A percentile compares a stretch with the other conserved stretches of the same genome.
Evolutionary conservation across 805 yeast species (phyloP).

Genomic region (Lipomyces kockii): DNA sequence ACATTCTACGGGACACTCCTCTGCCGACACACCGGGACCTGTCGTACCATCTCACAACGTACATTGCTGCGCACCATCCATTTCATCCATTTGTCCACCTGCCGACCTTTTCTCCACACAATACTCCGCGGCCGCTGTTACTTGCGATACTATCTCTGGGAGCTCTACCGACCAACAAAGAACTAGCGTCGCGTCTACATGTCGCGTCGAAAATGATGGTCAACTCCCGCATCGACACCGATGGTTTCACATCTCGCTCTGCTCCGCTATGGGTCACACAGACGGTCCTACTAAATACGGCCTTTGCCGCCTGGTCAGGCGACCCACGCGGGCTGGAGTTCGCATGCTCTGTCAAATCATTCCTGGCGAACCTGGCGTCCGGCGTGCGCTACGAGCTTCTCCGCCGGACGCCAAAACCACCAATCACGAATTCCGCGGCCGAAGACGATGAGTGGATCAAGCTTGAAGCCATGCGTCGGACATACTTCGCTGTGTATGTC

Average conservation of each 20-base stretch:
- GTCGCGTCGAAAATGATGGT: slow-evolving; percentile 41
- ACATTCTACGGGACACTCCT: slow-evolving; percentile 26
- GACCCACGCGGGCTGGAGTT: slow-evolving; percentile 43
- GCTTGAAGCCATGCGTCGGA: slow-evolving; percentile 42
- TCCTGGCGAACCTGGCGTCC: slow-evolving; percentile 37
- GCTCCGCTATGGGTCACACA: slow-evolving; percentile 44
- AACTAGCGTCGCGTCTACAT: slow-evolving; percentile 41
- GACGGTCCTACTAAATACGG: slow-evolving; percentile 40
- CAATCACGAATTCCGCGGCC: slow-evolving; percentile 18
- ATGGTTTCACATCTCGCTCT: slow-evolving; percentile 38
- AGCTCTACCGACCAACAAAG: slow-evolving; percentile 41
- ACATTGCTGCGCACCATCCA: slow-evolving; percentile 45
- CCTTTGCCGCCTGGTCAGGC: slow-evolving; percentile 44
- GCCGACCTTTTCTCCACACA: slow-evolving; percentile 43
- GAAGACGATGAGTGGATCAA: slow-evolving; percentile 42
- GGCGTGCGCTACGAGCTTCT: slow-evolving; percentile 25
- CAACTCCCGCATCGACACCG: slow-evolving; percentile 40
- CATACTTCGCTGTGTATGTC: slow-evolving; percentile 43
- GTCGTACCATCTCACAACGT: slow-evolving; percentile 43
- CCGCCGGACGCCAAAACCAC: slow-evolving; percentile 20
- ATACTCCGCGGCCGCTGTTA: slow-evolving; percentile 43
- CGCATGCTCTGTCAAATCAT: slow-evolving; percentile 39
- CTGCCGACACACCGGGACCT: slow-evolving; percentile 37
- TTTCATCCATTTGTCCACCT: slow-evolving; percentile 45
- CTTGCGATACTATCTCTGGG: slow-evolving; percentile 46